Percentiles rank a stretch among this genome's conserved stretches.
Conservation (phyloP, 352 stramenopile species). For the Phytophthora kernoviae region DNA sequence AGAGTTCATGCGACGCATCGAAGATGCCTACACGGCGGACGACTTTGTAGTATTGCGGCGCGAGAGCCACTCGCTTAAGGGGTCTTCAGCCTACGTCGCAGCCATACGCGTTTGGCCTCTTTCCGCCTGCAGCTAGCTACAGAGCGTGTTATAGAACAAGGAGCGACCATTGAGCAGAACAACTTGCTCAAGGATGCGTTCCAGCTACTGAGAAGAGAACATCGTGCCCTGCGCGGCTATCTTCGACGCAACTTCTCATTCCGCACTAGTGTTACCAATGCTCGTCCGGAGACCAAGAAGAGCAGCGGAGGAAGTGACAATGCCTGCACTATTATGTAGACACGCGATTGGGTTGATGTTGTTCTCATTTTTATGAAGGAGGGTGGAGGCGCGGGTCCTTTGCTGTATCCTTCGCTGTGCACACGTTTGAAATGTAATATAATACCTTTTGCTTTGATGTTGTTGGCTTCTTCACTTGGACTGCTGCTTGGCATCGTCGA, state of each 20-base stretch:
- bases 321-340: conserved; percentile 72
- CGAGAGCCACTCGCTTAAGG: conserved; percentile 87
- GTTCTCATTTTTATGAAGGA: conserved; percentile 30
- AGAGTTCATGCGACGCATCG: conserved; percentile 80
- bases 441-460: conserved; percentile 25
- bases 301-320: conserved; percentile 51
- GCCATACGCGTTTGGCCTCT: conserved; percentile 77
- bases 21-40: conserved; percentile 50
- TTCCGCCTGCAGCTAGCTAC: conserved; percentile 82
- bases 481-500: conserved; percentile 52
- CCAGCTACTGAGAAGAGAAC: conserved; percentile 73
- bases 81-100: conserved; percentile 85
- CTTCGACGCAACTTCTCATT: conserved; percentile 87
- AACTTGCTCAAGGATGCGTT: conserved; percentile 48
- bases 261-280: conserved; percentile 34
- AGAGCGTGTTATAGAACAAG: conserved; percentile 75
- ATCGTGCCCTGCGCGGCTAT: conserved; percentile 77
- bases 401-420: neutral
- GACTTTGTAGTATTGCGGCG: conserved; percentile 74
- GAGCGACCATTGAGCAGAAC: conserved; percentile 38
- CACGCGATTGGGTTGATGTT: conserved; percentile 12
- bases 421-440: conserved; percentile 26
- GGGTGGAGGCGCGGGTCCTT: conserved; percentile 1
- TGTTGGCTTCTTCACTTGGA: conserved; percentile 37
- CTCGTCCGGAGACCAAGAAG: conserved; percentile 42